Evolutionary conservation across 805 yeast species (phyloP).

Genomic region (Jamesozyma gamospora): DNA sequence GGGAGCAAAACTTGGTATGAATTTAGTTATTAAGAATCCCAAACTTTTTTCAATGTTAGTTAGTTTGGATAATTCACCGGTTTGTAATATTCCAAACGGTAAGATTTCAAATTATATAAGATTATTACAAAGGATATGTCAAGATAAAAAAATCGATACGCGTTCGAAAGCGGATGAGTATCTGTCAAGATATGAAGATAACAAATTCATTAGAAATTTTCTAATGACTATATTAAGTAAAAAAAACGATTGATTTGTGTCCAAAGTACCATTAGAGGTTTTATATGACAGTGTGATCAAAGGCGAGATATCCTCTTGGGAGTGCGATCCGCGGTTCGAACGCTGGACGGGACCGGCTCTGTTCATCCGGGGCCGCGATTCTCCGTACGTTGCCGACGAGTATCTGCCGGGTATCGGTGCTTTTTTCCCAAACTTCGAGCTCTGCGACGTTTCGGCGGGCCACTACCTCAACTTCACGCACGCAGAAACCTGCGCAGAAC

Average conservation of each 20-base stretch:
- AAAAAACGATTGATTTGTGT: conserved; percentile 24
- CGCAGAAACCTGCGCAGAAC: conserved; percentile 62
- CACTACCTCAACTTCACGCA: conserved; percentile 91
- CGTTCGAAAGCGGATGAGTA: conserved; percentile 47
- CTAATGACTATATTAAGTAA: conserved; percentile 39
- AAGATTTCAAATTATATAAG: conserved; percentile 59
- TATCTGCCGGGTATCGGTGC: conserved; percentile 59
- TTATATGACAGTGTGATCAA: conserved; percentile 55
- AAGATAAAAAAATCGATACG: conserved; percentile 34
- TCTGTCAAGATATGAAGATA: conserved; percentile 32
- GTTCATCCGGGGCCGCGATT: conserved; percentile 69
- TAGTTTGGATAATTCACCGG: conserved; percentile 86
- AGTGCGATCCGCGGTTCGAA: conserved; percentile 44
- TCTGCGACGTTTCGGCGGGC: conserved; percentile 63
- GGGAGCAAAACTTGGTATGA: conserved; percentile 96
- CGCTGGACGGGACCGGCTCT: conserved; percentile 65
- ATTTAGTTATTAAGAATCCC: conserved; percentile 60
- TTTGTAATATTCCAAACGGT: conserved; percentile 46
- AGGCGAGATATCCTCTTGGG: conserved; percentile 68
- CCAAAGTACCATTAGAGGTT: conserved; percentile 57
- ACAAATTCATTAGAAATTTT: conserved; percentile 59
- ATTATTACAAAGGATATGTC: conserved; percentile 50
- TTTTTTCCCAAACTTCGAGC: conserved; percentile 69
- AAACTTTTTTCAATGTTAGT: conserved; percentile 51
- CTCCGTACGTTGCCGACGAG: conserved; percentile 77